Conservation (phyloP, 2,329 filamentous ascomycete species). For the Graphilbum fragrans region DNA sequence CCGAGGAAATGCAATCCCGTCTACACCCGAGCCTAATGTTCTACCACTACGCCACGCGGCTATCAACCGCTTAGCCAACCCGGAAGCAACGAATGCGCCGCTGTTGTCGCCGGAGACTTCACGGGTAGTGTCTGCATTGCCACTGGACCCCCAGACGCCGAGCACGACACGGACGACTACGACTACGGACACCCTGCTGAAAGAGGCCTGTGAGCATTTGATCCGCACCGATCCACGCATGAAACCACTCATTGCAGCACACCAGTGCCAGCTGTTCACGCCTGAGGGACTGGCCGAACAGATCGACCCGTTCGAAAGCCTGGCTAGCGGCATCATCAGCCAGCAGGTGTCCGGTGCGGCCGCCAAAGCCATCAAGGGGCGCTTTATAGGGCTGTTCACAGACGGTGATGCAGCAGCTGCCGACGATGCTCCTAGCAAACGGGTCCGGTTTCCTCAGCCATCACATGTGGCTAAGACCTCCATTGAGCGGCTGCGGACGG, state of each 20-base stretch:
- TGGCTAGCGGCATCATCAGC: constrained; percentile 81
- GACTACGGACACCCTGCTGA: constrained; percentile 61
- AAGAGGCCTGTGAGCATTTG: constrained; percentile 64
- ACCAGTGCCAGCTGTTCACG: constrained; percentile 70
- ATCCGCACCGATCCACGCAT: constrained; percentile 62
- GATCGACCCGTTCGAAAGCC: constrained; percentile 76
- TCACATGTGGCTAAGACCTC: constrained; percentile 53
- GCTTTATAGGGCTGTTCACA: constrained; percentile 65
- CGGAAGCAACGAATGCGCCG: constrained; percentile 54
- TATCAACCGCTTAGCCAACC: constrained; percentile 46
- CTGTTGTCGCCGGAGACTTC: constrained; percentile 62
- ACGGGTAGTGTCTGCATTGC: constrained; percentile 33
- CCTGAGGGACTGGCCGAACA: constrained; percentile 70
- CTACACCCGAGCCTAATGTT: constrained; percentile 15
- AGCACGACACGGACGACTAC: constrained; percentile 15
- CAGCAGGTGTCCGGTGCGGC: constrained; percentile 94
- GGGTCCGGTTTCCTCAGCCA: constrained; percentile 58
- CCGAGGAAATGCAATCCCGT: constrained; percentile 20
- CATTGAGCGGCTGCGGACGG: constrained; percentile 61
- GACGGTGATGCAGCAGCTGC: constrained; percentile 3
- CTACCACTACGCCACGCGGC: constrained; percentile 23
- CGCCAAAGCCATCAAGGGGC: constrained; percentile 76
- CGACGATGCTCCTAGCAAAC: background rate
- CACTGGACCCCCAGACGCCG: constrained; percentile 22
- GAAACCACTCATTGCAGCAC: constrained; percentile 56